These are phyloP conservation scores for Alternaria alternata DNA, from an alignment of 2,329 filamentous ascomycete species.

Conservation along the genomic window DNA sequence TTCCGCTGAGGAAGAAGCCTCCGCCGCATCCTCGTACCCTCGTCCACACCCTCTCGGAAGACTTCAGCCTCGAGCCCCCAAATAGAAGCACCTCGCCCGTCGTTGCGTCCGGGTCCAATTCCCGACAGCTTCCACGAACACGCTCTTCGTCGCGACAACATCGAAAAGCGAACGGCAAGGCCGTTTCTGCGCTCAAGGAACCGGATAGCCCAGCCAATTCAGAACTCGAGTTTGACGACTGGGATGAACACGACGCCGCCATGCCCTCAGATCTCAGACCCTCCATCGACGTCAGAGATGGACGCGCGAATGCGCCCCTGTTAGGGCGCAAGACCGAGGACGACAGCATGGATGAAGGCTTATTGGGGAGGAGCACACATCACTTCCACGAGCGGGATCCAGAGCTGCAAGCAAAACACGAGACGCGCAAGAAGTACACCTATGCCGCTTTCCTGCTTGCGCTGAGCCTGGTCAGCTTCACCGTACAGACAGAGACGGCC, in stretches of 20 bases:
- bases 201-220: slow-evolving; percentile 29
- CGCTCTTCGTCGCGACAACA: slow-evolving; percentile 31
- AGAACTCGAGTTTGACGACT: slow-evolving; percentile 55
- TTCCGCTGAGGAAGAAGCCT: slow-evolving; percentile 44
- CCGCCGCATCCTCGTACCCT: slow-evolving; percentile 26
- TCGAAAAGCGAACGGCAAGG: slow-evolving; percentile 10
- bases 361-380: slow-evolving; percentile 64
- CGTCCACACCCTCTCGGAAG: slow-evolving; percentile 25
- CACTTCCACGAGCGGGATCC: slow-evolving; percentile 78
- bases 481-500: slow-evolving; percentile 93
- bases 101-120: slow-evolving; percentile 28
- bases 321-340: slow-evolving; percentile 55
- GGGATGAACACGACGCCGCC: slow-evolving; percentile 54
- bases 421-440: slow-evolving; percentile 82
- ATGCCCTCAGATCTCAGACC: slow-evolving; percentile 62
- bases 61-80: slow-evolving; percentile 23
- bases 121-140: slow-evolving; percentile 30
- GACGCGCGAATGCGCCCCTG: slow-evolving; percentile 61
- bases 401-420: slow-evolving; percentile 67
- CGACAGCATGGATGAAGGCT: slow-evolving; percentile 49
- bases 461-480: slow-evolving; percentile 85
- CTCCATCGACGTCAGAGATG: slow-evolving; percentile 49
- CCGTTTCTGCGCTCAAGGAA: slow-evolving; percentile 22
- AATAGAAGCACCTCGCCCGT: slow-evolving; percentile 31
- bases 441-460: slow-evolving; percentile 85